Base-by-base conservation (phyloP, 139 green algal species). In the Picochlorum sp. region DNA sequence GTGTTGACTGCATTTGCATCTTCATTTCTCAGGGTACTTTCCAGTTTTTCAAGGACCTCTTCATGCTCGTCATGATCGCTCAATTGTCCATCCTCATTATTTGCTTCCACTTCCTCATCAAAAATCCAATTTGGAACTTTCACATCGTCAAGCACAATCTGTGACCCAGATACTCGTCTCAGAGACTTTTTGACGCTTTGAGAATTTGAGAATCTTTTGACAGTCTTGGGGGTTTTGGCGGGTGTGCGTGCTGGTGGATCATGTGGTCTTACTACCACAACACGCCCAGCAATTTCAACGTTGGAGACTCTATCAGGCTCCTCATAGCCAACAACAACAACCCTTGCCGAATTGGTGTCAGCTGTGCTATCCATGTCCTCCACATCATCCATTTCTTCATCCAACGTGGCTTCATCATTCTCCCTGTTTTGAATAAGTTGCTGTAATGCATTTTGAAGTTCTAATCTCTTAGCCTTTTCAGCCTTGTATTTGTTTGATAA, bases 51-150 rank as follows among this genome's bases (percentile, higher is more conserved):
- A 13, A 35, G 16, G 40, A 24, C 57, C 10, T 32, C 33, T 64
- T 31, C 37, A 30, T n/a, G 7, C 26, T 58, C 18, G 52, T 58
- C 61, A 24, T 26, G 33, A 25, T 9, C 61, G 20, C 25, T 25
- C 25, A 37, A 39, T 25, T 22, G 16, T 40, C 57, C 53, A 7
- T 28, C 53, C 29, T 45, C 64, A 4, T 36, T 36, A 29, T 20
- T 44, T 4, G 25, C 32, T 18, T 59, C 44, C 43, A 29, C 28
- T 49, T 50, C 36, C 32, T 57, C 40, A 24, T 52, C 30, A 43
- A 69, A 73, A 20, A 73, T 29, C 66, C 66, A 73, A 12, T 24
- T 43, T 24, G 66, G 66, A 30, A 73, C 31, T 57, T 68, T 37
- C 30, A 73, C 59, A 33, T 62, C 47, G 18, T 73, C 52, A 9